Evolutionary conservation across 768 basidiomycete species (phyloP), one percentile per base, ranked within the genome.

Genomic region (Hortiboletus flavorubellus): DNA sequence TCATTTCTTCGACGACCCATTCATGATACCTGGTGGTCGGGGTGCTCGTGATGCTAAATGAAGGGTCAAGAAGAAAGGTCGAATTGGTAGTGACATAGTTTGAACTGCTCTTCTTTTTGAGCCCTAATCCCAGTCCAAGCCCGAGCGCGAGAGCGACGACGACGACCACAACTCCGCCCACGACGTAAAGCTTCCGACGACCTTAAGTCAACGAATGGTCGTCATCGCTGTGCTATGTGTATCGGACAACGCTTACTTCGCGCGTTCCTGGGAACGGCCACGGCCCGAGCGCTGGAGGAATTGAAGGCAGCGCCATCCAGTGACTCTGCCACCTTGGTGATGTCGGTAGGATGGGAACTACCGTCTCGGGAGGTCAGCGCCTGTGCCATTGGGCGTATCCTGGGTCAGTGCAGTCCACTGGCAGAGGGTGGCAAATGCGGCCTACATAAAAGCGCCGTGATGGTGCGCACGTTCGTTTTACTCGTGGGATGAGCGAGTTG

Each of bases 11-110:
- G 8, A 80, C 63, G n/a, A 71, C 70, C 70, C 78, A 80, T 42
- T 73, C 72, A 49, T 72, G 78, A 33, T 67, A 68, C n/a, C 80
- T 70, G 15, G 76, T 78, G 55, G 69, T 73, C 12, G 78, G 64
- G 1, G 67, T 57, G 26, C 53, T 60, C 10, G 63, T 60, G 49
- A 68, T 37, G 14, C 63, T 55, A 29, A 75, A 75, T 0, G 56
- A 55, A 2, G 63, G 42, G 31, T 73, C 64, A 39, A 72, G 61
- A 45, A 72, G 50, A 52, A 72, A 69, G 23, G 63, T 62, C 15
- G 68, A 64, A 41, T 69, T 69, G 15, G 66, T 68, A 2, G 54
- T 49, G 45, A 66, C 58, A 37, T 46, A 51, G 44, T 44, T 61
- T 18, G 55, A 37, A 14, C 46, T 46, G 18, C 35, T 58, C 35